Base-by-base conservation (phyloP, 345 rosid genomes). In the Noccaea bulbosa region DNA sequence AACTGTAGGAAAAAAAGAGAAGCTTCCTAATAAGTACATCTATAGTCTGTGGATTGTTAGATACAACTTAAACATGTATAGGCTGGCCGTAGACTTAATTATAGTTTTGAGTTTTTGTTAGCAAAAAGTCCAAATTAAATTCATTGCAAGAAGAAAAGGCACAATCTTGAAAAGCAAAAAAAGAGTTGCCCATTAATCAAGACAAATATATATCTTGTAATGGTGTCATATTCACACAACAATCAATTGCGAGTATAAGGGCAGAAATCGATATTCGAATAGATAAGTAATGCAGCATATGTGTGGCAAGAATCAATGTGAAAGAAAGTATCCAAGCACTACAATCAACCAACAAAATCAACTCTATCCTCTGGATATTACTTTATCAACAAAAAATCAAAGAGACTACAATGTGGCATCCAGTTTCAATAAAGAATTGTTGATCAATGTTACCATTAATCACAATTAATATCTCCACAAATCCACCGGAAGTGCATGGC, bases 401-500 rank as follows among this genome's bases (percentile, higher is more conserved):
- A 24, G 27, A 24, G 27, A 24, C 2, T 24, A 50, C 4, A 61
- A 62, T 24, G 34, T 62, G 52, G 37, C 53, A 39, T 41, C 75
- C 7, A 17, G 39, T 8, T 49, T 9, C 4, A 43, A 33, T 6
- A 9, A 51, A 71, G 43, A 27, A 50, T 9, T 20, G 37, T 52
- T 9, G 69, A 35, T 71, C 38, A 8, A 5, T 71, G 45, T 27
- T 9, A 17, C 22, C 37, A 51, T 51, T 20, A 40, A 33, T 38
- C 24, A n/a, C 54, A 9, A 24, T 16, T 20, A 41, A 43, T 62
- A 51, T 51, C 62, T 51, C n/a, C n/a, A 62, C 39, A 34, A 12
- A 20, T 51, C 46, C 1, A 51, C 53, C 0, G 8, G 43, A 61
- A 33, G 35, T 71, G 69, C 68, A 51, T 41, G 40, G 14, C 43